These are phyloP conservation scores for Candida nitratophila DNA, from an alignment of 805 yeast genomes.

Conservation along the genomic window DNA sequence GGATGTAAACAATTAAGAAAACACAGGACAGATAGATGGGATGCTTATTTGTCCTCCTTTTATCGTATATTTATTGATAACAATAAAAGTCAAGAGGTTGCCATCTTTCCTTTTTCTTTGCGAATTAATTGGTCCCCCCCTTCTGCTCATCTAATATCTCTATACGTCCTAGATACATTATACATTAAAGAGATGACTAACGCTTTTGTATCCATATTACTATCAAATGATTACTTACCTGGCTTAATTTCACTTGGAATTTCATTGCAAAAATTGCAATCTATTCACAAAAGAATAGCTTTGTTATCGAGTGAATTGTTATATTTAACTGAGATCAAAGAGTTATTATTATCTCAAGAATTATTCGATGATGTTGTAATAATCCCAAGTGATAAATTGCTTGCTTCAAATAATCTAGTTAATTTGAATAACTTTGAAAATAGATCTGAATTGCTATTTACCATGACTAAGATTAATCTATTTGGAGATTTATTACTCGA, in stretches of 20 bases:
- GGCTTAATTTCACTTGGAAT: neutral
- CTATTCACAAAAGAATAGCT: constrained; percentile 12
- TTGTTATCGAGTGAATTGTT: neutral
- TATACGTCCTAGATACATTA: no score
- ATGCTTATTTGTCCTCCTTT: neutral
- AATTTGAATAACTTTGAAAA: constrained; percentile 15
- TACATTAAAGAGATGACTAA: neutral
- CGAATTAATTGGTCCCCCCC: no score
- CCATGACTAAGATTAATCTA: constrained; percentile 43
- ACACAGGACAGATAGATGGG: neutral
- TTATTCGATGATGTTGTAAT: constrained; percentile 1
- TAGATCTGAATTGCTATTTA: constrained; percentile 24
- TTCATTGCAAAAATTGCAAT: constrained; percentile 5
- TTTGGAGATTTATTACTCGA: constrained; percentile 39
- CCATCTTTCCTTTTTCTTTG: no score
- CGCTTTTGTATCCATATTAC: neutral
- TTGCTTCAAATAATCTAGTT: constrained; percentile 3
- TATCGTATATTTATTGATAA: neutral
- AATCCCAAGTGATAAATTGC: neutral
- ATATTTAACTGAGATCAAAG: constrained; percentile 11
- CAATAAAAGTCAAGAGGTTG: no score
- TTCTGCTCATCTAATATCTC: no score
- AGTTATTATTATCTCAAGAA: constrained; percentile 5
- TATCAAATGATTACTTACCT: neutral
- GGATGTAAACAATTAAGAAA: no score